Evolutionary conservation across 2,329 filamentous ascomycete species (phyloP), one percentile per base, ranked within the genome.

Genomic region (Phaeomoniella chlamydospora): DNA sequence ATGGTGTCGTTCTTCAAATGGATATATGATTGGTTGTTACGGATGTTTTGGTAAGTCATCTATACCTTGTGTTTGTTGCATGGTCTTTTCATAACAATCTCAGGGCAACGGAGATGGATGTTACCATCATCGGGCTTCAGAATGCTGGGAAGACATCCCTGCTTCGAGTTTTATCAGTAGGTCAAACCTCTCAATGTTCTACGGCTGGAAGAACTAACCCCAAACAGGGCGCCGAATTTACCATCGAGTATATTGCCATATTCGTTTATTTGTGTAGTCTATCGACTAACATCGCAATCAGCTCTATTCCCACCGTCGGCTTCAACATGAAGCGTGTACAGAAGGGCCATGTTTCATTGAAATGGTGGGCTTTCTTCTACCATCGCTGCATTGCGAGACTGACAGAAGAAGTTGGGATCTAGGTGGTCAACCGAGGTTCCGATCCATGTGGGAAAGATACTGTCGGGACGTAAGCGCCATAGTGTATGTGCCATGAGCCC

Each of bases 241-340:
- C 88, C 45, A 80, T 94, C 62, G 90, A 98, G 87, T 96, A 86
- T 70, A 85, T 73, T n/a, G n/a, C n/a, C n/a, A n/a, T n/a, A n/a
- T n/a, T n/a, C 45, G 45, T 43, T 41, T 38, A 43, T 45, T 15
- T 33, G 29, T 32, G 15, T 15, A 26, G 29, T 29, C 26, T n/a
- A 39, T 35, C 39, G 33, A 37, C 35, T 35, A 33, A 35, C 33
- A 17, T 29, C 47, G 54, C 51, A 47, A 62, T 54, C 66, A 96
- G 88, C 68, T 93, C 88, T 47, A 94, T 96, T 58, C 90, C 90
- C 42, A 98, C 90, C 12, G 88, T 98, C 51, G 90, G 90, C 46
- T 96, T 96, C 69, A 98, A 96, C 61, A 94, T 94, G 77, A 96
- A 96, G 70, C 80, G 82, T 48, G 86, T 98, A 50, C 87, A 94